These are phyloP conservation scores for Cordia subcordata DNA, from an alignment of 257 asterid genomes.

Conservation along the genomic window DNA sequence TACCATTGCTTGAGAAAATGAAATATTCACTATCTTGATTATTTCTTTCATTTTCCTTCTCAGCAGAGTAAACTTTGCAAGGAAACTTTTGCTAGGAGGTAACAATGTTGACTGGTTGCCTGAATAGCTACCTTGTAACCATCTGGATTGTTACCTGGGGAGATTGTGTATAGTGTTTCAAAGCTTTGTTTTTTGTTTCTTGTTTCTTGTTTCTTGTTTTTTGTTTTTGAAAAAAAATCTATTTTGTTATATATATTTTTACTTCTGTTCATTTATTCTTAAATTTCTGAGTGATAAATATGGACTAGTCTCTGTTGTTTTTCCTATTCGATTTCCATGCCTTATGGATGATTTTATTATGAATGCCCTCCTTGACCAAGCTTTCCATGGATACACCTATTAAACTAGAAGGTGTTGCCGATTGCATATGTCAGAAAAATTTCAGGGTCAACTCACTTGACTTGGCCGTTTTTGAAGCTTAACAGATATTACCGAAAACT, in stretches of 20 bases:
- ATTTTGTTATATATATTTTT: background rate
- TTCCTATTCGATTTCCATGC: background rate
- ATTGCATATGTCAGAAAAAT: background rate
- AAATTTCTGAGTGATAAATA: background rate
- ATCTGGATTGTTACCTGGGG: background rate
- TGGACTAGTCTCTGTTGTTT: background rate
- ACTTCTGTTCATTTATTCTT: too few species aligned
- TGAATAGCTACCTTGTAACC: too few species aligned
- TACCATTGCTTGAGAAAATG: background rate
- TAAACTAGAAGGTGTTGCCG: background rate
- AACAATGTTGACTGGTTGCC: conserved; percentile 2
- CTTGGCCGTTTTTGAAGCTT: too few species aligned
- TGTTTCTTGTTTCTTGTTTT: too few species aligned
- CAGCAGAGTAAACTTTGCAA: conserved; percentile 8
- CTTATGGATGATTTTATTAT: background rate
- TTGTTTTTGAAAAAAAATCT: background rate
- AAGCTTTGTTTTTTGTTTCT: too few species aligned
- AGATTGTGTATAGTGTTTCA: conserved; percentile 4
- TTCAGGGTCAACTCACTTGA: too few species aligned
- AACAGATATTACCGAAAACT: too few species aligned
- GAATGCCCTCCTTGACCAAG: background rate
- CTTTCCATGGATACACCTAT: too few species aligned
- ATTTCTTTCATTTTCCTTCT: background rate
- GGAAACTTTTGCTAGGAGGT: conserved; percentile 3
- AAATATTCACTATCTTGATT: background rate